A percentile compares a stretch with the other conserved stretches of the same genome.
Conservation (phyloP, 352 stramenopile genomes). For the Phytophthora tentaculata region DNA sequence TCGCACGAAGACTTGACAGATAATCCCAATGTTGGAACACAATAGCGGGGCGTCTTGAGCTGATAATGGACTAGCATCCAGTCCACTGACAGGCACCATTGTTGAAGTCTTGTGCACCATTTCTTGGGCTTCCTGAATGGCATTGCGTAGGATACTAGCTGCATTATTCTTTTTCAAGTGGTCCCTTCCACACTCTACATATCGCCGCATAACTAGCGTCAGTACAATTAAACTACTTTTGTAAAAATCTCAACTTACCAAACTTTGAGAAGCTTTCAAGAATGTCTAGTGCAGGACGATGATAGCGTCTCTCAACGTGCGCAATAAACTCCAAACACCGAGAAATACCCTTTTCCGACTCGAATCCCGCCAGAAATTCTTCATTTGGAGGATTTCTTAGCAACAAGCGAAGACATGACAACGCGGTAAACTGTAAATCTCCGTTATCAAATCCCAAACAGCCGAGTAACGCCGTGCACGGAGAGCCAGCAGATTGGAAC, state of each 20-base stretch:
- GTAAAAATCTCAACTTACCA: slow-evolving; percentile 32
- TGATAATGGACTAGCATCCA: slow-evolving; percentile 37
- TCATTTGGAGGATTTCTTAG: slow-evolving; percentile 34
- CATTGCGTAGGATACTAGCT: slow-evolving; percentile 3
- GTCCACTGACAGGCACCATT: slow-evolving; percentile 21
- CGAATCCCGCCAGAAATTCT: slow-evolving; percentile 42
- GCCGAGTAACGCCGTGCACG: slow-evolving; percentile 39
- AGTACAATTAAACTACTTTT: not conserved
- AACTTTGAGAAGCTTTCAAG: slow-evolving; percentile 56
- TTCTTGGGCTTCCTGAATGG: slow-evolving; percentile 32
- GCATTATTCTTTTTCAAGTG: slow-evolving; percentile 23
- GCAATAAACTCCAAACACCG: slow-evolving; percentile 34
- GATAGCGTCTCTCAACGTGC: slow-evolving; percentile 48
- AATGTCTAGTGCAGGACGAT: slow-evolving; percentile 49
- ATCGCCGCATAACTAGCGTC: not conserved
- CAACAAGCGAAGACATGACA: slow-evolving; percentile 48
- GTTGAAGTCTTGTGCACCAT: slow-evolving; percentile 27
- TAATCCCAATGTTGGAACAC: slow-evolving; percentile 34
- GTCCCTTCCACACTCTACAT: slow-evolving; percentile 26
- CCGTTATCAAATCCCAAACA: slow-evolving; percentile 39
- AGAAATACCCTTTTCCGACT: slow-evolving; percentile 31
- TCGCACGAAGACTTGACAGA: slow-evolving; percentile 47
- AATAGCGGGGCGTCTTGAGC: slow-evolving; percentile 39
- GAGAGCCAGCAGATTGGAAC: slow-evolving; percentile 45
- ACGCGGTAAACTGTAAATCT: slow-evolving; percentile 40